These are phyloP conservation scores for Geotrichum bryndzae DNA, from an alignment of 1,139 yeast genomes.

Conservation along the genomic window DNA sequence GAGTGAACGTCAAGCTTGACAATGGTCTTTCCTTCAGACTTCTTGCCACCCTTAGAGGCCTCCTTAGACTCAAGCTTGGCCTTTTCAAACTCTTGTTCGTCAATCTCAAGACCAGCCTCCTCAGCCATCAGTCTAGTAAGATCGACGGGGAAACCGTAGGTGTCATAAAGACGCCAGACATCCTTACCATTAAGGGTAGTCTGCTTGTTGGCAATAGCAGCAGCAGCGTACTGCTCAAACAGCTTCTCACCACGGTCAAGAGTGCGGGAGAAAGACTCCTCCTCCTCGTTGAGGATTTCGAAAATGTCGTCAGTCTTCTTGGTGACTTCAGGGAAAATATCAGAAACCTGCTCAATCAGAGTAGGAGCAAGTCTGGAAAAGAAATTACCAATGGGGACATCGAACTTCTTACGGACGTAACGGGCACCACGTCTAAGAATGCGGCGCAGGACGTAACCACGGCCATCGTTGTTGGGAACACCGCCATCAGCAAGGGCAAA, in stretches of 20 bases:
- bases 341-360: constrained; percentile 79
- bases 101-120: constrained; percentile 91
- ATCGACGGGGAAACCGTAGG: constrained; percentile 99
- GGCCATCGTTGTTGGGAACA: constrained; percentile 97
- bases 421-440: constrained; percentile 97
- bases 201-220: constrained; percentile 68
- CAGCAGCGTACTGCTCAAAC: constrained; percentile 84
- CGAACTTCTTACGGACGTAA: constrained; percentile 91
- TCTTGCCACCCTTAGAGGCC: constrained; percentile 88
- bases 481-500: constrained; percentile 98
- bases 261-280: constrained; percentile 87
- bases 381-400: constrained; percentile 79
- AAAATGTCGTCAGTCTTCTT: constrained; percentile 67
- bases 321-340: constrained; percentile 84
- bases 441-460: constrained; percentile 96
- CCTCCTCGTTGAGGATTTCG: constrained; percentile 94
- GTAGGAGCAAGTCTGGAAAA: constrained; percentile 91
- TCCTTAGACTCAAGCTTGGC: constrained; percentile 86
- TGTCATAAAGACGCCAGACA: constrained; percentile 97
- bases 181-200: constrained; percentile 85
- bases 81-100: constrained; percentile 82
- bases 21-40: constrained; percentile 45
- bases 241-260: constrained; percentile 96
- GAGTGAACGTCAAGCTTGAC: constrained; percentile 89
- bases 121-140: constrained; percentile 97